Base-by-base conservation (phyloP, 805 yeast genomes). In the Ogataea zsoltii region DNA sequence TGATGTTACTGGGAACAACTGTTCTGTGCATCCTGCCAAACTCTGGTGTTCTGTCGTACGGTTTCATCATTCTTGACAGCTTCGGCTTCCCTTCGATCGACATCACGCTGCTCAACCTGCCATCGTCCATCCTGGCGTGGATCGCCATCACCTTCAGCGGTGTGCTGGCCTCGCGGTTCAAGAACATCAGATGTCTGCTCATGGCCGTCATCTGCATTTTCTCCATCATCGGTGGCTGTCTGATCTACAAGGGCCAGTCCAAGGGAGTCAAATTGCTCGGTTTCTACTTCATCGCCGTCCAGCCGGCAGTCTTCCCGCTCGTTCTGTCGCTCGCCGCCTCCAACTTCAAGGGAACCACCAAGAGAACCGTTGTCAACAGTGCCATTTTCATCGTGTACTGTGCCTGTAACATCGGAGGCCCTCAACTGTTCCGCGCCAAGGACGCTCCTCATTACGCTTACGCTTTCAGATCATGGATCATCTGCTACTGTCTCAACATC, bases 351-450 rank as follows among this genome's bases (percentile, higher is more conserved):
- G 91, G 91, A 2, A 75, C 77, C 44, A 83, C 89, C 11, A 85
- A 83, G 61, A 79, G 82, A 57, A 66, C 79, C 51, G 68, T 76
- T 10, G 74, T 79, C 16, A 76, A 77, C 42, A 81, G 82, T 11
- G 62, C 78, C 29, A 72, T 76, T 33, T 71, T 84, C 65, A 70
- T 83, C 42, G 79, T 78, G 10, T 85, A 82, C 61, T 80, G 87
- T 39, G 76, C 79, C 26, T 85, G 88, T 14, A 80, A 82, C 59
- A 68, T 85, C 39, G 77, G 80, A 40, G 90, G 90, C 4, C 88
- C 91, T 4, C 88, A 83, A 60, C 71, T 86, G 15, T 85, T 85
- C 68, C 71, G 70, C 48, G 63, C 74, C 1, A 57, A 66, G 10
- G 79, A 82, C 43, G 80, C 78, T 17, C 89, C 89, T 14, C 60